Percentiles rank a stretch among this genome's conserved stretches.
Evolutionary conservation across 1,284 basidiomycete species (phyloP).

Genomic region (Agroathelia rolfsii): DNA sequence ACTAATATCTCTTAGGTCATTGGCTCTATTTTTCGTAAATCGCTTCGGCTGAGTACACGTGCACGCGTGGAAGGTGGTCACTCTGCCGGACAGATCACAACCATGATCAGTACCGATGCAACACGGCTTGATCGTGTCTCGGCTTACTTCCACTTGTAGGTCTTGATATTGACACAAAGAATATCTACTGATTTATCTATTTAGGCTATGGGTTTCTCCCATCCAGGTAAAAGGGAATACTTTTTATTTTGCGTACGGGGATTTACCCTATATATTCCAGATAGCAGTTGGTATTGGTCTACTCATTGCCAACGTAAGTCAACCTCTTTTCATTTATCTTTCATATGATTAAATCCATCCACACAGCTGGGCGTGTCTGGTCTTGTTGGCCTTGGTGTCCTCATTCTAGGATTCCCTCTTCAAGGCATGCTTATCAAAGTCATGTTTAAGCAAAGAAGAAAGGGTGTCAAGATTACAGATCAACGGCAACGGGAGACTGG

Average conservation of each 20-base stretch:
- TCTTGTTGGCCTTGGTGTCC: slow-evolving; percentile 43
- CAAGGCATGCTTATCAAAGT: slow-evolving; percentile 47
- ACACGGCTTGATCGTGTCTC: slow-evolving; percentile 27
- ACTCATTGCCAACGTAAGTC: slow-evolving; percentile 32
- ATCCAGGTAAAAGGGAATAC: slow-evolving; percentile 26
- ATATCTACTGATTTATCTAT: slow-evolving; percentile 6
- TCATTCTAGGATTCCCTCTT: slow-evolving; percentile 51
- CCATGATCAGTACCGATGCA: slow-evolving; percentile 39
- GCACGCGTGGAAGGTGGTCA: slow-evolving; percentile 36
- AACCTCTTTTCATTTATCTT: neutral
- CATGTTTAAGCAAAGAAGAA: slow-evolving; percentile 42
- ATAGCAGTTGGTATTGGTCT: slow-evolving; percentile 41
- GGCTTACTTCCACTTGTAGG: slow-evolving; percentile 28
- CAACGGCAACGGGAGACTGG: slow-evolving; percentile 39
- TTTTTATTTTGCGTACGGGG: neutral
- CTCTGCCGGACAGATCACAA: slow-evolving; percentile 39
- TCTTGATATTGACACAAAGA: slow-evolving; percentile 1
- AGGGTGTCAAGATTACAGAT: slow-evolving; percentile 50
- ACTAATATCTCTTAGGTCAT: slow-evolving; percentile 27
- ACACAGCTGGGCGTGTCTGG: slow-evolving; percentile 40
- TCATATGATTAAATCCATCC: neutral
- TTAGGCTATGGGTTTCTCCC: slow-evolving; percentile 31
- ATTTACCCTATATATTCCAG: slow-evolving; percentile 15
- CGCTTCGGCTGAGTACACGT: slow-evolving; percentile 43
- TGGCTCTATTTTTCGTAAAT: slow-evolving; percentile 45